Evolutionary conservation across 176 grass and related monocot species (phyloP).

Genomic region (Triticum timopheevii): DNA sequence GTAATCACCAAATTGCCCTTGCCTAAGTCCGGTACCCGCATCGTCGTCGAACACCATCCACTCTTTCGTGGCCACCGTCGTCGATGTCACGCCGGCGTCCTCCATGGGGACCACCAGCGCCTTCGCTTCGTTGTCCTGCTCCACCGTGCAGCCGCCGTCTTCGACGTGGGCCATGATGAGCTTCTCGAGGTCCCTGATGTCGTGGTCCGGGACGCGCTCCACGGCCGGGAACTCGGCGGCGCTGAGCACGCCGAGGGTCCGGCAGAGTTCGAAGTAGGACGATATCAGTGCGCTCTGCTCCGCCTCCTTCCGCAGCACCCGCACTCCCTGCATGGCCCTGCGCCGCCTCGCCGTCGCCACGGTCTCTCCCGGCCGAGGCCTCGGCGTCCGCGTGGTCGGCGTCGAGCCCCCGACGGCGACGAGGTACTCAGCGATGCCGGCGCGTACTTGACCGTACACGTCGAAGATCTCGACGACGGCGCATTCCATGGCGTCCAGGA

Average conservation of each 20-base stretch:
- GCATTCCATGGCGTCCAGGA: slow-evolving; percentile 88
- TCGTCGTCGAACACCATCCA: slow-evolving; percentile 79
- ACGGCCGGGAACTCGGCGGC: slow-evolving; percentile 62
- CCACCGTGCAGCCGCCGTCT: background rate
- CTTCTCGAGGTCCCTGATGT: slow-evolving; percentile 78
- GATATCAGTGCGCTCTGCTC: slow-evolving; percentile 63
- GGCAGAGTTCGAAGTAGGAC: slow-evolving; percentile 76
- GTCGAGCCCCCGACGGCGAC: slow-evolving; percentile 41
- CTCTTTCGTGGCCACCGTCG: slow-evolving; percentile 48
- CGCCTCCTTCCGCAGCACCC: slow-evolving; percentile 57
- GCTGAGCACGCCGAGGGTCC: slow-evolving; percentile 59
- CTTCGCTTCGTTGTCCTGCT: slow-evolving; percentile 29
- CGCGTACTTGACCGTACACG: slow-evolving; percentile 85
- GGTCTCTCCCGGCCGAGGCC: slow-evolving; percentile 14
- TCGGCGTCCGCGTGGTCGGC: slow-evolving; percentile 14
- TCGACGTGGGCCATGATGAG: slow-evolving; percentile 56
- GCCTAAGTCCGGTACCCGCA: background rate
- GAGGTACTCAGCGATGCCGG: slow-evolving; percentile 75
- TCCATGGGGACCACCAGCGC: slow-evolving; percentile 12
- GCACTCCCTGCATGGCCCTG: slow-evolving; percentile 51
- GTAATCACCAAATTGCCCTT: slow-evolving; percentile 34
- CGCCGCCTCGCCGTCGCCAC: slow-evolving; percentile 26
- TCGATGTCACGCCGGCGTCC: slow-evolving; percentile 8
- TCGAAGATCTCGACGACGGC: slow-evolving; percentile 92
- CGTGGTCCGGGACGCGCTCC: slow-evolving; percentile 68